Evolutionary conservation across 169 alveolate genomes (phyloP), one percentile per base, ranked within the genome.

Genomic region (Plasmodium ovale): DNA sequence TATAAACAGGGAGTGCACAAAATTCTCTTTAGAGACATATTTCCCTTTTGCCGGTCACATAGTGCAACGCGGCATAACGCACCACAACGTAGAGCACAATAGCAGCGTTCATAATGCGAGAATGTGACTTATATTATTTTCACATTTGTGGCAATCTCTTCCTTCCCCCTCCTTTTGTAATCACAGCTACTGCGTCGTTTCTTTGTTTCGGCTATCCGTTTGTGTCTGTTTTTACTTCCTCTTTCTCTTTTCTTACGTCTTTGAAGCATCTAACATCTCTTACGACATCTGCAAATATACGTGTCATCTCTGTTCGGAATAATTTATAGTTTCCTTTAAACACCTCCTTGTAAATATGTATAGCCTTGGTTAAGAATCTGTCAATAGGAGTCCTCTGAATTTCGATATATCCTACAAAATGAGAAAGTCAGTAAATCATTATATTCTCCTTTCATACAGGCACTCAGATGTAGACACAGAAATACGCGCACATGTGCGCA

Each of bases 371-470:
- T 44, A 85, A 29, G 56, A 85, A 85, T 49, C 87, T 85, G 47
- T 85, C 91, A 25, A 85, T 16, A 12, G 91, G 29, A 10, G 91
- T 85, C 54, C 69, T 85, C 39, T 85, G 91, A 69, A 85, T 69
- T 69, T 85, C 91, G 33, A 85, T 53, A 31, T 85, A 85, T 31
- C 89, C 89, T 79, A 31, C 25, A 51, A 54, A 65, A 42, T 59
- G 2, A 59, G 9, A 3, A 62, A 29, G 37, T 0, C 53, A 53
- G 37, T 16, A 54, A 42, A 58, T 35, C 5, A 35, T 21, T 1
- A 69, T 74, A 27, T 27, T 49, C 1, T 42, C 9, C 6, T 35
- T 27, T 56, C 31, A 33, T 73, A 1, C 16, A 23, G 29, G 16
- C 33, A 62, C 33, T 21, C 35, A 19, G 16, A 62, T 62, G 21